Evolutionary conservation across 2,329 filamentous ascomycete genomes (phyloP).

Genomic region (Corniculantispora saksenae): DNA sequence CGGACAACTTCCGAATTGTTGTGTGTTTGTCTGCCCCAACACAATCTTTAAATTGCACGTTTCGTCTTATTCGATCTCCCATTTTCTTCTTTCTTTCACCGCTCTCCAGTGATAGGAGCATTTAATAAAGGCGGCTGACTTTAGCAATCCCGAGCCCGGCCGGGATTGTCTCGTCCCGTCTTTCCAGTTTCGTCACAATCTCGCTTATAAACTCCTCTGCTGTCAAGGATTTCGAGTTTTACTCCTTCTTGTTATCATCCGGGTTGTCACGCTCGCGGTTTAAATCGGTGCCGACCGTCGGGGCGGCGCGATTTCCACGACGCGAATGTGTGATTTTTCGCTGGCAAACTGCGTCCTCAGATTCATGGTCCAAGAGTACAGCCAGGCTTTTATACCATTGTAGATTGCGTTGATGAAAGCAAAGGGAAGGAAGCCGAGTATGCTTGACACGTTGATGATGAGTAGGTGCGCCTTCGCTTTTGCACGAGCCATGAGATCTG

Average conservation of each 20-base stretch:
- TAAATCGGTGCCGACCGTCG: constrained; percentile 54
- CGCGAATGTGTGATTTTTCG: constrained; percentile 41
- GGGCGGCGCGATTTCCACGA: constrained; percentile 59
- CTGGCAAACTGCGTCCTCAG: constrained; percentile 50
- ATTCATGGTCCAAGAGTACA: constrained; percentile 59
- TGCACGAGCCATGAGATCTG: constrained; percentile 52
- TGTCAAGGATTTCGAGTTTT: constrained; percentile 43
- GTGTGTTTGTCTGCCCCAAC: too few relatives aligned
- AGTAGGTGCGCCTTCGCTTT: constrained; percentile 40
- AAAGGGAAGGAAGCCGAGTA: constrained; percentile 54
- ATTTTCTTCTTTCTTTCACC: too few relatives aligned
- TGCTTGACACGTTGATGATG: constrained; percentile 56
- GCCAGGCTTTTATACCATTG: constrained; percentile 60
- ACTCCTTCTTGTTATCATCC: constrained; percentile 60
- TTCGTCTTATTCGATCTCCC: too few relatives aligned
- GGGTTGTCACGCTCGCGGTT: constrained; percentile 57
- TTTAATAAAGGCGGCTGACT: too few relatives aligned
- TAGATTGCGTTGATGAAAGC: constrained; percentile 59
- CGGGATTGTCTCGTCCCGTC: constrained; percentile 49
- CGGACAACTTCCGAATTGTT: too few relatives aligned
- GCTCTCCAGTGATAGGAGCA: too few relatives aligned
- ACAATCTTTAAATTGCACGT: too few relatives aligned
- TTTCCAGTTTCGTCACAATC: constrained; percentile 44
- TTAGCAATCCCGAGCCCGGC: neutral
- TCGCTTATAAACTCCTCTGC: constrained; percentile 57